Conservation (phyloP, 768 basidiomycete species). For the Fomitopsis serialis region DNA sequence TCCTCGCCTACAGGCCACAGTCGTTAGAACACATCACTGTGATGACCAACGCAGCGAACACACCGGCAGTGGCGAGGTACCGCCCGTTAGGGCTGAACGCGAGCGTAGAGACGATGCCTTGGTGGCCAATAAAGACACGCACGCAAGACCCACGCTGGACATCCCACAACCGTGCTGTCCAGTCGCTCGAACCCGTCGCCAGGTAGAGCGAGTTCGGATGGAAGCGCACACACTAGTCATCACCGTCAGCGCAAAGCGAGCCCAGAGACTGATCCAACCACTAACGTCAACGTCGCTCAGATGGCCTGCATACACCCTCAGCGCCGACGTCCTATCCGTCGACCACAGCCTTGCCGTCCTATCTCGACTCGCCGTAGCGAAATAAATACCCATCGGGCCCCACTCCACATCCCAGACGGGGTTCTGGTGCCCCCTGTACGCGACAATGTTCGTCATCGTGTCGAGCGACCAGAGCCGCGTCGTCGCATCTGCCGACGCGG, state of each 20-base stretch:
- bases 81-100: constrained; percentile 92
- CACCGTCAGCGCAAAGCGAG: background rate
- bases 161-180: constrained; percentile 96
- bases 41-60: background rate
- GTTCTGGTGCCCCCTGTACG: constrained; percentile 93
- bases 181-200: constrained; percentile 94
- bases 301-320: constrained; percentile 94
- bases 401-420: constrained; percentile 99
- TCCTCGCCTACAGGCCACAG: constrained; percentile 62
- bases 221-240: constrained; percentile 79
- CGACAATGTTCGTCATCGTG: constrained; percentile 89
- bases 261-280: constrained; percentile 9
- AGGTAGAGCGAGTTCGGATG: constrained; percentile 98
- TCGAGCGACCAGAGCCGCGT: constrained; percentile 93
- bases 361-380: constrained; percentile 92
- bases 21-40: constrained; percentile 1
- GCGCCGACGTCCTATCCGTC: constrained; percentile 80
- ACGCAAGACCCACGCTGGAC: constrained; percentile 94
- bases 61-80: constrained; percentile 88
- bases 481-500: constrained; percentile 89
- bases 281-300: constrained; percentile 95
- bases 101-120: constrained; percentile 79
- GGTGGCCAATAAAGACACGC: constrained; percentile 93
- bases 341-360: constrained; percentile 95
- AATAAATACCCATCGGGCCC: constrained; percentile 98